Evolutionary conservation across 2,329 filamentous ascomycete species (phyloP).

Genomic region (Fusarium foetens): DNA sequence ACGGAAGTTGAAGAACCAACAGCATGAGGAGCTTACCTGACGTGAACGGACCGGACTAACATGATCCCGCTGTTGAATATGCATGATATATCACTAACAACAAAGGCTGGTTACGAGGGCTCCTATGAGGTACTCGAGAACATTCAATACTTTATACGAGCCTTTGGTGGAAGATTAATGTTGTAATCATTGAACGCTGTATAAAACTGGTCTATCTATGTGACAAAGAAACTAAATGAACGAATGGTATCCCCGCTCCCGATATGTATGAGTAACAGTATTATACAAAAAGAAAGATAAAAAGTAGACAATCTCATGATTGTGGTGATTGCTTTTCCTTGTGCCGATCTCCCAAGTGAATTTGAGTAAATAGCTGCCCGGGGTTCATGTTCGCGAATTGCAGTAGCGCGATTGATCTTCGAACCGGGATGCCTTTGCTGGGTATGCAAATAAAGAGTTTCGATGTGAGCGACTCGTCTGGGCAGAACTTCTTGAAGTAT

Average conservation of each 20-base stretch:
- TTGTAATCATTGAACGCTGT: background rate
- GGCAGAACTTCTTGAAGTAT: constrained; percentile 14
- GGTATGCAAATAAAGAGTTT: constrained; percentile 15
- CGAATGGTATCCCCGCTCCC: background rate
- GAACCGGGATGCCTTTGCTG: background rate
- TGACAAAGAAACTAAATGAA: background rate
- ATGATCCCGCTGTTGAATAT: too few relatives aligned
- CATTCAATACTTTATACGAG: rapidly evolving
- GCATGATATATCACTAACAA: background rate
- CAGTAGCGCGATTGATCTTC: constrained; percentile 9
- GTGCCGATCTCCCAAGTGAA: background rate
- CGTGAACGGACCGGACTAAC: rapidly evolving
- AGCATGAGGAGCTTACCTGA: background rate
- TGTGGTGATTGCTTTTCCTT: background rate
- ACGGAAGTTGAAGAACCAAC: background rate
- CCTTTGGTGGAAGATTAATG: rapidly evolving
- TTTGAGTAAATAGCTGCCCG: background rate
- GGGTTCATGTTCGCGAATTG: constrained; percentile 14
- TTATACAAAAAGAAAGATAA: background rate
- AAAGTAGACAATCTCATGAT: rapidly evolving
- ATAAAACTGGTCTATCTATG: background rate
- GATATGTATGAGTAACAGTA: background rate
- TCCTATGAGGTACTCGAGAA: rapidly evolving
- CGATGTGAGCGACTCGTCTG: background rate
- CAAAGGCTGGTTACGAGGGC: background rate